Evolutionary conservation across 179 eudicot genomes (phyloP).

Genomic region (Heliamphora pulchella): DNA sequence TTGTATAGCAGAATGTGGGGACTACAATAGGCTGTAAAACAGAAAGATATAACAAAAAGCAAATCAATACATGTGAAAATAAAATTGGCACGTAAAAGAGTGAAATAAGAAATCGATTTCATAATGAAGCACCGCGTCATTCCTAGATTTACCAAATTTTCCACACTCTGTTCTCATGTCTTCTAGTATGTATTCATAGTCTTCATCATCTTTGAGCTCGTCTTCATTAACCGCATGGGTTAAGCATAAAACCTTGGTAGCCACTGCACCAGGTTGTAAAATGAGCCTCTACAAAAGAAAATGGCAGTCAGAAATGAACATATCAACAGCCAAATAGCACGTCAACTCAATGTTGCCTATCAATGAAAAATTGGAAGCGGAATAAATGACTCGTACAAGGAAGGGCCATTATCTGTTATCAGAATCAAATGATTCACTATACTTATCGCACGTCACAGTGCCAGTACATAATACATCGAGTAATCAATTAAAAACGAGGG

Average conservation of each 20-base stretch:
- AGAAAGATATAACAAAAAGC: conserved; percentile 16
- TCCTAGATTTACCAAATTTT: conserved; percentile 60
- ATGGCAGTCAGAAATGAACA: conserved; percentile 1
- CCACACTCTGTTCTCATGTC: conserved; percentile 85
- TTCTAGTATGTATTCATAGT: conserved; percentile 71
- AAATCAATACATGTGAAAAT: conserved; percentile 13
- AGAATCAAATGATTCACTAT: no score
- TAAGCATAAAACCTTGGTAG: conserved; percentile 80
- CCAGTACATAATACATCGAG: no score
- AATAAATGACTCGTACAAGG: neutral
- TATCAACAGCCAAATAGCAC: neutral
- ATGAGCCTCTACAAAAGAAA: conserved; percentile 61
- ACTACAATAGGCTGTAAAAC: conserved; percentile 24
- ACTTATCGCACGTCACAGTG: no score
- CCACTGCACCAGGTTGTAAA: conserved; percentile 51
- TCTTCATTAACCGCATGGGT: conserved; percentile 63
- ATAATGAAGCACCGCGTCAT: neutral
- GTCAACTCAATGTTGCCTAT: neutral
- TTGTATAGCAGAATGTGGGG: conserved; percentile 25
- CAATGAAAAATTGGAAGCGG: neutral
- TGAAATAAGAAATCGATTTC: neutral
- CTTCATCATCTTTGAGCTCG: conserved; percentile 71
- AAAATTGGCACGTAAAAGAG: neutral
- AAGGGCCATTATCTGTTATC: no score
- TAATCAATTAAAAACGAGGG: no score